Conservation (phyloP, 208 protist species). For the Crithidia expoeki region DNA sequence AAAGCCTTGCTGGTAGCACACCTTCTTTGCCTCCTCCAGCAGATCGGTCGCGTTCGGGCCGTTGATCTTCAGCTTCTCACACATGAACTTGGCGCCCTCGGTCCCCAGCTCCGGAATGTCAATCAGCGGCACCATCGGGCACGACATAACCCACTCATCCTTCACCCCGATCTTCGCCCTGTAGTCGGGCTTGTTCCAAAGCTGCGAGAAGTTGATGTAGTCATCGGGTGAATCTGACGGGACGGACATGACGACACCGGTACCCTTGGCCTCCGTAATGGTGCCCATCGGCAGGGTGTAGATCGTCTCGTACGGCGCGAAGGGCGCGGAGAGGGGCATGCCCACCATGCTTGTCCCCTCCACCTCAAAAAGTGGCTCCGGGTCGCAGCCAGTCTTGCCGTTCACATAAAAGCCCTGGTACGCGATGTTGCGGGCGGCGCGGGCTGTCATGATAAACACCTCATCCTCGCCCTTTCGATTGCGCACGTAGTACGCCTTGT, state of each 20-base stretch:
- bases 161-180: conserved; percentile 93
- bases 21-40: conserved; percentile 98
- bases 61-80: conserved; percentile 96
- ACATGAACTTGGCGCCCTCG: conserved; percentile 86
- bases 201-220: conserved; percentile 97
- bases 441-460: conserved; percentile 95
- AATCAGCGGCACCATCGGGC: conserved; percentile 96
- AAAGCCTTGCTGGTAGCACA: conserved; percentile 98
- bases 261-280: conserved; percentile 97
- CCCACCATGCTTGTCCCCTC: conserved; percentile 95
- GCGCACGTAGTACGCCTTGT: conserved; percentile 94
- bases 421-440: conserved; percentile 95
- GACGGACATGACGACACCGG: conserved; percentile 98
- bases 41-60: conserved; percentile 95
- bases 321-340: conserved; percentile 92
- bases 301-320: conserved; percentile 84
- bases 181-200: conserved; percentile 95
- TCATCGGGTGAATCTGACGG: conserved; percentile 99
- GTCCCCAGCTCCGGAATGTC: conserved; percentile 92
- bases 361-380: conserved; percentile 85
- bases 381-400: conserved; percentile 79
- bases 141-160: conserved; percentile 96
- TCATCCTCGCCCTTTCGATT: conserved; percentile 82
- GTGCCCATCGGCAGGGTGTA: conserved; percentile 98
- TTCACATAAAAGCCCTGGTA: conserved; percentile 95